These are phyloP conservation scores for Mollisiaceae sp. DNA, from an alignment of 2,329 filamentous ascomycete species.

Conservation along the genomic window DNA sequence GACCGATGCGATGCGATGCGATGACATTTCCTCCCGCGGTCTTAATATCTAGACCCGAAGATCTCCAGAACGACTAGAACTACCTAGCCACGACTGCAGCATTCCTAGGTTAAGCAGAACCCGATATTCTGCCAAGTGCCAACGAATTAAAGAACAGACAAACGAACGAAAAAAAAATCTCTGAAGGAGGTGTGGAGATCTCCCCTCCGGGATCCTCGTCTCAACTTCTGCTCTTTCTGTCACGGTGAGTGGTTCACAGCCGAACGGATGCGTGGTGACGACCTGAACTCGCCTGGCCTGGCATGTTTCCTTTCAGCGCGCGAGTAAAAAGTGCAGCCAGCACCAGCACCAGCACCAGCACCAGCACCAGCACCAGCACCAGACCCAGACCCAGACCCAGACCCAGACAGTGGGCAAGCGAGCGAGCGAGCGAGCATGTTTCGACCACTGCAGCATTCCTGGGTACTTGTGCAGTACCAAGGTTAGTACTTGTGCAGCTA, in stretches of 20 bases:
- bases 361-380: neutral
- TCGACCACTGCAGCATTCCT: too few species aligned
- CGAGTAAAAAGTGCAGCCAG: neutral
- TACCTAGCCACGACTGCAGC: neutral
- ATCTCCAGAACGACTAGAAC: neutral
- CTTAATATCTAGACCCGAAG: neutral
- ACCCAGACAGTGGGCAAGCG: neutral
- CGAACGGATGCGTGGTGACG: too few species aligned
- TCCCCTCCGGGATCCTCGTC: neutral
- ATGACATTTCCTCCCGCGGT: neutral
- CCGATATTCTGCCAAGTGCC: too few species aligned
- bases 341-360: neutral
- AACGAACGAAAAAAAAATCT: neutral
- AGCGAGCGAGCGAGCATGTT: too few species aligned
- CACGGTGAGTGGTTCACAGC: neutral
- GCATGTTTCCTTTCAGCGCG: slow-evolving; percentile 8
- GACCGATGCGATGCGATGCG: slow-evolving; percentile 8
- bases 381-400: neutral
- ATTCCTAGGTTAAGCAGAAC: neutral
- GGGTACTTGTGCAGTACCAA: too few species aligned
- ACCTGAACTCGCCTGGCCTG: too few species aligned
- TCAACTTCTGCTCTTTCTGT: neutral
- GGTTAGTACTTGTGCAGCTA: too few species aligned
- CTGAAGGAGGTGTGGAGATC: slow-evolving; percentile 7
- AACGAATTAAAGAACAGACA: neutral